Evolutionary conservation across 371 early-diverging fungal species (phyloP), one percentile per base, ranked within the genome.

Genomic region (Parasitella parasitica): DNA sequence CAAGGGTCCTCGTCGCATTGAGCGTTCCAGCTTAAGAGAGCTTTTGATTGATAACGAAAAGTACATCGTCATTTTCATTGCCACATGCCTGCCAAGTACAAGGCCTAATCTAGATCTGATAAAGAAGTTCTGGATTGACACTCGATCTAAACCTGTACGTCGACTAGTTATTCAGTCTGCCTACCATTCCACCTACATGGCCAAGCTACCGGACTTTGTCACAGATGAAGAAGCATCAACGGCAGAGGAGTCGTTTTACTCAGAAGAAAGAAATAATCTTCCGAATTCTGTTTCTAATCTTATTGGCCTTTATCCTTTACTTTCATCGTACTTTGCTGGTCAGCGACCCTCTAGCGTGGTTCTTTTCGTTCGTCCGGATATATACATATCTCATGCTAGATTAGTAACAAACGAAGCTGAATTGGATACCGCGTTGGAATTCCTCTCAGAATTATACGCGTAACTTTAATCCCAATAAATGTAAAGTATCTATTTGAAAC

Each of bases 321-420:
- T 52, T 16, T n/a, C 52, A 15, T 46, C 61, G 3, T 37, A 54
- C 18, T 46, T 61, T 36, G 54, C 26, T 30, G 32, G 54, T 12
- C 11, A 52, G 6, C 22, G 22, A 15, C 36, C 51, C 18, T 38
- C 61, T 16, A 53, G 57, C 16, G 58, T 49, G 0, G 6, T 67
- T 2, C 16, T 67, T 6, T 36, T 62, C 32, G 39, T 67, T 15
- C 62, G 67, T 5, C 67, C 67, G 32, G 67, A 67, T 49, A 27
- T 48, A 13, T 58, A 67, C 41, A 41, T 67, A 16, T 54, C 67
- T 5, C 57, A 66, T 28, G 30, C 61, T 20, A 57, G 57, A n/a
- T 12, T 61, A 7, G 36, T 66, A 4, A 30, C 30, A 7, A 60
- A 56, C 20, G 39, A 56, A 36, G 13, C 0, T 16, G 60, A 60